Base-by-base conservation (phyloP, 1,139 yeast species). In the Kodamaea derodonti region DNA sequence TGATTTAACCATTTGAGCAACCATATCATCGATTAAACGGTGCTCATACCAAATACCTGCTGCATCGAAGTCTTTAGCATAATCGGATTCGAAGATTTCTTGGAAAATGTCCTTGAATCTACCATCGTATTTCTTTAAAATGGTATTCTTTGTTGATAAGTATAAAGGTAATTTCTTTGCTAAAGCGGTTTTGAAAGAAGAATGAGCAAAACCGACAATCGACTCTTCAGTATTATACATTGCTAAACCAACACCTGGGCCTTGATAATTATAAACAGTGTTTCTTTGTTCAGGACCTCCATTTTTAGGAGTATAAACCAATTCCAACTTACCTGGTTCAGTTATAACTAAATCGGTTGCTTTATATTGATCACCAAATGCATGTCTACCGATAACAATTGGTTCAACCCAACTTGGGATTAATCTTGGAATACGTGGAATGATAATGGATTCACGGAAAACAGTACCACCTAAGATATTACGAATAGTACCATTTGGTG, bases 201-300 rank as follows among this genome's bases (percentile, higher is more conserved):
- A 78, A 54, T 82, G 87, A 29, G 97, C 97, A 63, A 90, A 90
- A 31, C 90, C 97, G 24, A 68, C 67, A 52, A 90, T 88, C 29
- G 95, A 85, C 51, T 84, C 88, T 51, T 84, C 95, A 35, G 96
- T 88, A 71, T 90, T 90, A 75, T 88, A 90, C 97, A 90, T 90
- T 45, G 95, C 80, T 61, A 88, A 61, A 7, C 88, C 95, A 32
- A 88, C 95, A 52, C 97, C 97, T 7, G 88, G 67, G 39, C 78
- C 81, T 46, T 76, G 66, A 65, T 75, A 90, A 53, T 84, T 76
- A 58, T 68, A 87, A 29, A 90, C 95, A 46, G 80, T 71, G 54
- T 69, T 64, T 41, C 71, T 74, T 51, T 72, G 64, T 26, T 71
- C 59, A 32, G 65, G 70, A 35, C 75, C 72, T 27, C 87, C 84